Conservation (phyloP, 441 rosid genomes). For the Gossypium aridum region DNA sequence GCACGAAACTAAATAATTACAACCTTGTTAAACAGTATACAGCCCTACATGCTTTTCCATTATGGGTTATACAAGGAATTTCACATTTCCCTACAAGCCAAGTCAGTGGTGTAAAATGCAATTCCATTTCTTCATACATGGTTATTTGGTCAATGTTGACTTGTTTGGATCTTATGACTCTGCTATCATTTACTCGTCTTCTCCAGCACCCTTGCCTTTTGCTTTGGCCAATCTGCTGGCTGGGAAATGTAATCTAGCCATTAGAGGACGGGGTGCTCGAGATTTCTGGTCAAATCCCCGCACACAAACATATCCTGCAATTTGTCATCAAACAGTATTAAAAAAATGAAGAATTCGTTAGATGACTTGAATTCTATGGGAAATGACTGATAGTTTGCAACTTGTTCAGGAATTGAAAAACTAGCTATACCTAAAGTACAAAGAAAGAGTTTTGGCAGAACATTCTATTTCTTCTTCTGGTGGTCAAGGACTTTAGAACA, state of each 20-base stretch:
- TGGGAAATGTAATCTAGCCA: slow-evolving; percentile 49
- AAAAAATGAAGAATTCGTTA: not conserved
- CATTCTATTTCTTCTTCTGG: not conserved
- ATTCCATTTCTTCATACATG: slow-evolving; percentile 19
- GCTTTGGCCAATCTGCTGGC: slow-evolving; percentile 32
- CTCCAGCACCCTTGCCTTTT: slow-evolving; percentile 24
- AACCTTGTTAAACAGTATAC: slow-evolving; percentile 21
- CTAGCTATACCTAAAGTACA: not conserved
- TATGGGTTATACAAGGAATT: slow-evolving; percentile 20
- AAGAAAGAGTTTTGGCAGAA: not conserved
- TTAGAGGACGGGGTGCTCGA: slow-evolving; percentile 44
- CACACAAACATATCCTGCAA: slow-evolving; percentile 50
- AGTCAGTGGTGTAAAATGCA: slow-evolving; percentile 19
- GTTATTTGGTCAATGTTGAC: slow-evolving; percentile 14
- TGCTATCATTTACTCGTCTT: slow-evolving; percentile 13
- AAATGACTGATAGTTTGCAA: not conserved
- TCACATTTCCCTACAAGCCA: slow-evolving; percentile 12
- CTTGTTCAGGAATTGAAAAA: slow-evolving; percentile 1
- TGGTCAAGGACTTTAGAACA: not conserved
- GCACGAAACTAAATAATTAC: slow-evolving; percentile 25
- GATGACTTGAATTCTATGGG: not conserved
- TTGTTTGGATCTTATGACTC: slow-evolving; percentile 4
- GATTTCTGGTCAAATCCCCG: slow-evolving; percentile 42
- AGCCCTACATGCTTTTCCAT: slow-evolving; percentile 19
- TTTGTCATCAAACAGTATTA: not conserved